phyloP scores from a whole-genome alignment of 495 filamentous ascomycete species.

The Neurospora sp. region DNA sequence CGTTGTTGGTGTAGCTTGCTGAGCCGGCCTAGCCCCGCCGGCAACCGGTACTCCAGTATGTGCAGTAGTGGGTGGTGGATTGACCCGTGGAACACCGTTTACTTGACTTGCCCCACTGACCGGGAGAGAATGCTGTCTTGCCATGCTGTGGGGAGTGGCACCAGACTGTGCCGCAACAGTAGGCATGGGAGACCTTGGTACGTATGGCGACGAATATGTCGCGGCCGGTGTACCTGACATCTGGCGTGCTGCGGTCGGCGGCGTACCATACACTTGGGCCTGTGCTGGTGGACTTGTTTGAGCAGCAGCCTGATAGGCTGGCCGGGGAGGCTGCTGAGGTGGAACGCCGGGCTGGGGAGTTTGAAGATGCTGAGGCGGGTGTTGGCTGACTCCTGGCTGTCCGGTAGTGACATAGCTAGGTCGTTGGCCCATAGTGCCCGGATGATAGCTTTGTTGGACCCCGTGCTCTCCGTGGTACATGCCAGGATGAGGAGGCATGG shows the following conservation, averaged over 20 bases:
- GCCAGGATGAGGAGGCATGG: constrained; percentile 17
- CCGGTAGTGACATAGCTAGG: constrained; percentile 6
- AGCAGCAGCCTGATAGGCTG: constrained; percentile 18
- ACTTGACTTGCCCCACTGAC: background rate
- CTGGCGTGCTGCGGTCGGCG: constrained; percentile 16
- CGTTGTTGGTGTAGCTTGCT: constrained; percentile 1
- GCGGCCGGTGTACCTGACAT: constrained; percentile 22
- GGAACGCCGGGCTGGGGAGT: constrained; percentile 12
- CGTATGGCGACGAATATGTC: constrained; percentile 36
- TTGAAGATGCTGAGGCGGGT: constrained; percentile 11
- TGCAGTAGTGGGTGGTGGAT: background rate
- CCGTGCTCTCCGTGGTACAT: constrained; percentile 18
- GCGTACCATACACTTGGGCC: constrained; percentile 21
- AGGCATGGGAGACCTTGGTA: constrained; percentile 22
- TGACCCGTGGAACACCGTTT: constrained; percentile 15
- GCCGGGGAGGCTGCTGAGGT: constrained; percentile 14
- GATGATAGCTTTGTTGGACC: constrained; percentile 16
- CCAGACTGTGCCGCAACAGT: constrained; percentile 8
- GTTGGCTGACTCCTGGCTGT: constrained; percentile 21
- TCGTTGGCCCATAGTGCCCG: constrained; percentile 16
- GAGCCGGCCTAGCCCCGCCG: constrained; percentile 2
- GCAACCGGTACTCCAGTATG: background rate
- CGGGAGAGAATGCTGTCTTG: constrained; percentile 7
- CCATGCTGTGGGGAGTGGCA: constrained; percentile 7
- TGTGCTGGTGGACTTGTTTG: constrained; percentile 25